Percentiles rank a stretch among this genome's conserved stretches.
Conservation (phyloP, 83 land plant genomes). For the Isoetes engelmannii region DNA sequence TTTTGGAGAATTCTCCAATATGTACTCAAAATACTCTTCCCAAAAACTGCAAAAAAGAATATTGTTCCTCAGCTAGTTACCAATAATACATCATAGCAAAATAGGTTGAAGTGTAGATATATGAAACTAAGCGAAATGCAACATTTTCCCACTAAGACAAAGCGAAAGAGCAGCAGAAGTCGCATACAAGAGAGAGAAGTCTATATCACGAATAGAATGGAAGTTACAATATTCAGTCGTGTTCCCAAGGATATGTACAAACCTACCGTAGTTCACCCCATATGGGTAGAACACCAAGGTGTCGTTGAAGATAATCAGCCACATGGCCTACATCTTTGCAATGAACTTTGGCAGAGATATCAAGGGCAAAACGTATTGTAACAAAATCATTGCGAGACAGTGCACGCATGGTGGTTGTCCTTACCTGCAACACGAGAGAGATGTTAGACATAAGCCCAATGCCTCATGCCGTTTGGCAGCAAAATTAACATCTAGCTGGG, state of each 20-base stretch:
- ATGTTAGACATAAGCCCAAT: too few species aligned
- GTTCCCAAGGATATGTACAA: background rate
- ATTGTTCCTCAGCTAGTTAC: too few species aligned
- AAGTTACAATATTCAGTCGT: too few species aligned
- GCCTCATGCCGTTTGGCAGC: too few species aligned
- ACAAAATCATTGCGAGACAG: conserved; percentile 75
- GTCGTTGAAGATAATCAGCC: conserved; percentile 80
- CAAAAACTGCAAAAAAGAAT: conserved; percentile 64
- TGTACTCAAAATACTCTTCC: conserved; percentile 85
- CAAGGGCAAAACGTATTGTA: conserved; percentile 88
- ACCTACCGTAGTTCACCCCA: conserved; percentile 88
- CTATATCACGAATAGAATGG: too few species aligned
- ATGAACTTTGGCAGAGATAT: conserved; percentile 77
- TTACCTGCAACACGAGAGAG: conserved; percentile 46
- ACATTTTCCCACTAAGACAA: background rate
- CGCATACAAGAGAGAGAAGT: too few species aligned
- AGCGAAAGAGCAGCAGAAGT: background rate
- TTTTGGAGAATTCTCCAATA: conserved; percentile 65
- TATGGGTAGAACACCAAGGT: conserved; percentile 70
- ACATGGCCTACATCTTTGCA: conserved; percentile 65
- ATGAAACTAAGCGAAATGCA: too few species aligned
- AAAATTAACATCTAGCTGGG: too few species aligned
- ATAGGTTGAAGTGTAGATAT: too few species aligned
- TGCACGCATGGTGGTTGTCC: conserved; percentile 79
- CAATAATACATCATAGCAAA: too few species aligned